These are phyloP conservation scores for Penicillium riverlandense DNA, from an alignment of 495 filamentous ascomycete species.

Conservation along the genomic window DNA sequence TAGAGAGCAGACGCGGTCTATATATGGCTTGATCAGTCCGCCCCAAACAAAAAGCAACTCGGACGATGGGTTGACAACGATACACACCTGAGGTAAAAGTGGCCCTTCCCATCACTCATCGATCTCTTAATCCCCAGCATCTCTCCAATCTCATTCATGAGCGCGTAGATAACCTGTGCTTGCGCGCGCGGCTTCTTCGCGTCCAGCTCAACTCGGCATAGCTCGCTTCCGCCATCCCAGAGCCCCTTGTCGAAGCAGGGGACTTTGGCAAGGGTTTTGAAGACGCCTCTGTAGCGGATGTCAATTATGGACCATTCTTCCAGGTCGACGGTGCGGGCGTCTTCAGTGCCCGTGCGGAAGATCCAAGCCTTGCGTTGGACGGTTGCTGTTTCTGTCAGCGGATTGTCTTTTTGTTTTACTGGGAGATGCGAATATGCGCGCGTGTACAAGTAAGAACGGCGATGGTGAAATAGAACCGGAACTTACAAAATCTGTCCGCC, in stretches of 20 bases:
- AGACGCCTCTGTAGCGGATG: conserved; percentile 23
- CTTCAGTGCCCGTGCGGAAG: conserved; percentile 11
- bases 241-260: conserved; percentile 14
- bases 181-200: conserved; percentile 8
- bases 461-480: neutral
- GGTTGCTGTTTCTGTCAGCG: conserved; percentile 4
- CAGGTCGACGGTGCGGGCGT: conserved; percentile 14
- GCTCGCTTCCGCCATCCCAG: conserved; percentile 10
- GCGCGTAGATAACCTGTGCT: conserved; percentile 20
- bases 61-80: too few relatives aligned
- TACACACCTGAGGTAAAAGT: conserved; percentile 16
- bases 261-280: conserved; percentile 18
- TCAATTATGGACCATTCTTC: conserved; percentile 20
- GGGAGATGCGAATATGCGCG: neutral
- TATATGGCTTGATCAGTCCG: neutral
- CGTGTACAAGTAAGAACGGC: neutral
- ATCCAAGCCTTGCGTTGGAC: conserved; percentile 18
- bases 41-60: too few relatives aligned
- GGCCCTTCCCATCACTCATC: neutral
- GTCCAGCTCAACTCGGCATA: neutral
- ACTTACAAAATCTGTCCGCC: conserved; percentile 14
- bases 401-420: too few relatives aligned
- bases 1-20: conserved; percentile 14
- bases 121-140: conserved; percentile 12
- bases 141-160: conserved; percentile 19